These are phyloP conservation scores for Schrenkiella parvula DNA, from an alignment of 345 rosid species.

Conservation along the genomic window DNA sequence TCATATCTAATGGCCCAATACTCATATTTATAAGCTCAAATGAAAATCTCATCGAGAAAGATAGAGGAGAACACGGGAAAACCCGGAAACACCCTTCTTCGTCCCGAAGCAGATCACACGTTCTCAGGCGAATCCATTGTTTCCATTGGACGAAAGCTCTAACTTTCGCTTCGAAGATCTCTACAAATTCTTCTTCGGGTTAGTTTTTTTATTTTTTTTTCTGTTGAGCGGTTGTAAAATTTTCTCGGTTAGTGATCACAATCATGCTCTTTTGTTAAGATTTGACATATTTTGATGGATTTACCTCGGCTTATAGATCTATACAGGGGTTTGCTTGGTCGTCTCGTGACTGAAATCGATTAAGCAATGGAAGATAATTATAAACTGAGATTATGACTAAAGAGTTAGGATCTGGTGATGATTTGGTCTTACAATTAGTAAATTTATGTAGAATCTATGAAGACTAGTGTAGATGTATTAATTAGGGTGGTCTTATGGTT, in stretches of 20 bases:
- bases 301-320: no score
- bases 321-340: no score
- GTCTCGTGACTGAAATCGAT: no score
- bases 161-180: neutral
- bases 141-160: conserved; percentile 10
- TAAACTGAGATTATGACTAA: no score
- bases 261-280: neutral
- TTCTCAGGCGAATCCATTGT: conserved; percentile 17
- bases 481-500: no score
- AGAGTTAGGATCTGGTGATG: no score
- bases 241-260: neutral
- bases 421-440: no score
- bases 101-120: conserved; percentile 7
- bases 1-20: neutral
- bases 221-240: neutral
- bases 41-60: neutral
- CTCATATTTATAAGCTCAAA: neutral
- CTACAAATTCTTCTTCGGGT: neutral
- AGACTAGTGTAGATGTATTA: no score
- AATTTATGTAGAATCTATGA: no score
- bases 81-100: conserved; percentile 20
- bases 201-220: neutral
- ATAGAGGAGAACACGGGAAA: no score
- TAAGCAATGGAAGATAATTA: no score
- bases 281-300: neutral